A percentile compares a stretch with the other conserved stretches of the same genome.
Evolutionary conservation across 139 green algal species (phyloP).

Genomic region (Astrephomene gubernaculifera): DNA sequence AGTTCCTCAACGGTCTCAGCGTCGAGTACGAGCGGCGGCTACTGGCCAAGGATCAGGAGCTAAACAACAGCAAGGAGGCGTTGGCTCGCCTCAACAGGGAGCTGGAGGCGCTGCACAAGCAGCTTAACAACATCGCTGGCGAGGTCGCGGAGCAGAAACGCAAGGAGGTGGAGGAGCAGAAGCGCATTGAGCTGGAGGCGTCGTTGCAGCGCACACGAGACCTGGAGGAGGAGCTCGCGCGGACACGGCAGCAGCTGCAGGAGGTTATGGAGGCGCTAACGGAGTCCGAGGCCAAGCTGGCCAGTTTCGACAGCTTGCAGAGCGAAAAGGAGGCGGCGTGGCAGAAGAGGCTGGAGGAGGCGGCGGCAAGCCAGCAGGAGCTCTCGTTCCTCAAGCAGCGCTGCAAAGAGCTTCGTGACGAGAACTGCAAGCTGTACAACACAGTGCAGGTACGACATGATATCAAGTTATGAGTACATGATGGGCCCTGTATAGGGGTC

Average conservation of each 20-base stretch:
- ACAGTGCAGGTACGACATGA: slow-evolving; percentile 74
- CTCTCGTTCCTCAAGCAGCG: slow-evolving; percentile 41
- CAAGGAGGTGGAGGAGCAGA: not conserved
- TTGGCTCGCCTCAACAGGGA: slow-evolving; percentile 44
- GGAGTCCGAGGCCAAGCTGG: not conserved
- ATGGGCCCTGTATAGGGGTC: too few relatives aligned
- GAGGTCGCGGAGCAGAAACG: slow-evolving; percentile 18
- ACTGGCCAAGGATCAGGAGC: slow-evolving; percentile 82
- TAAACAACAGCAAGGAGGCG: slow-evolving; percentile 60
- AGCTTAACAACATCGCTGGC: slow-evolving; percentile 11
- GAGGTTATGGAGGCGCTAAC: slow-evolving; percentile 1
- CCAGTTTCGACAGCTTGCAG: not conserved
- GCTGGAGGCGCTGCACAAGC: slow-evolving; percentile 3
- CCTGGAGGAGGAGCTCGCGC: not conserved
- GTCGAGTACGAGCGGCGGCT: slow-evolving; percentile 90
- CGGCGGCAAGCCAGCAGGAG: slow-evolving; percentile 25
- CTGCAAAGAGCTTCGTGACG: slow-evolving; percentile 57
- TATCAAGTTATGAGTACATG: too few relatives aligned
- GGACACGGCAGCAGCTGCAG: not conserved
- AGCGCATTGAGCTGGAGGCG: not conserved
- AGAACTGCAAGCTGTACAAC: slow-evolving; percentile 92
- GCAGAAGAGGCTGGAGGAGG: slow-evolving; percentile 41
- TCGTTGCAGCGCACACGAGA: not conserved
- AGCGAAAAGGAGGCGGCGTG: slow-evolving; percentile 1
- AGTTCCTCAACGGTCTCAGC: slow-evolving; percentile 17